These are phyloP conservation scores for Ogataea pignaliae DNA, from an alignment of 805 yeast genomes.

Conservation along the genomic window DNA sequence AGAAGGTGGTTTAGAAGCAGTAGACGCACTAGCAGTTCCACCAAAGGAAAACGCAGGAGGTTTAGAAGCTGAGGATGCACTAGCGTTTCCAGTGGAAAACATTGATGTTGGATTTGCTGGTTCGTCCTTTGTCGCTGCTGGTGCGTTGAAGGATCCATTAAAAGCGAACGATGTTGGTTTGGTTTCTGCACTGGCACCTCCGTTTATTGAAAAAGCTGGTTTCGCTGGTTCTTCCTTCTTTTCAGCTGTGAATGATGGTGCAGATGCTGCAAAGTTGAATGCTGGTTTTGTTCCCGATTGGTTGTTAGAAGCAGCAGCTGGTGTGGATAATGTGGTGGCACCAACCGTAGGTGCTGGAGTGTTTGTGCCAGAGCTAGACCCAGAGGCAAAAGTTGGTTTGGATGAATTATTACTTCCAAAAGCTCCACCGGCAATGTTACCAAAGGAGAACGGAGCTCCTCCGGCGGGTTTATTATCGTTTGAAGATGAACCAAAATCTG, in stretches of 20 bases:
- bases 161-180: neutral
- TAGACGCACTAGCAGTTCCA: no score
- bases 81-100: neutral
- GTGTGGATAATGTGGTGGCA: neutral
- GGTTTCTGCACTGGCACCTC: neutral
- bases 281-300: no score
- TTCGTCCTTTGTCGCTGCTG: neutral
- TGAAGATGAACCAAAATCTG: no score
- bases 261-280: no score
- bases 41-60: constrained; percentile 5
- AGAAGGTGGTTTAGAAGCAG: constrained; percentile 2
- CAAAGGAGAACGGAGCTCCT: no score
- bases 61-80: neutral
- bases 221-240: constrained; percentile 1
- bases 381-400: no score
- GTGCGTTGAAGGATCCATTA: neutral
- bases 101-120: neutral
- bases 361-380: neutral
- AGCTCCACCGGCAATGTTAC: no score
- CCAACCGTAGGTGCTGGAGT: constrained; percentile 7
- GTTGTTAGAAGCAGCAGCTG: neutral
- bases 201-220: constrained; percentile 9
- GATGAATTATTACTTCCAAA: no score
- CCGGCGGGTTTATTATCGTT: no score
- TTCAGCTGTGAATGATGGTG: no score